Base-by-base conservation (phyloP, 345 rosid genomes). In the Eucalyptus cloeziana region DNA sequence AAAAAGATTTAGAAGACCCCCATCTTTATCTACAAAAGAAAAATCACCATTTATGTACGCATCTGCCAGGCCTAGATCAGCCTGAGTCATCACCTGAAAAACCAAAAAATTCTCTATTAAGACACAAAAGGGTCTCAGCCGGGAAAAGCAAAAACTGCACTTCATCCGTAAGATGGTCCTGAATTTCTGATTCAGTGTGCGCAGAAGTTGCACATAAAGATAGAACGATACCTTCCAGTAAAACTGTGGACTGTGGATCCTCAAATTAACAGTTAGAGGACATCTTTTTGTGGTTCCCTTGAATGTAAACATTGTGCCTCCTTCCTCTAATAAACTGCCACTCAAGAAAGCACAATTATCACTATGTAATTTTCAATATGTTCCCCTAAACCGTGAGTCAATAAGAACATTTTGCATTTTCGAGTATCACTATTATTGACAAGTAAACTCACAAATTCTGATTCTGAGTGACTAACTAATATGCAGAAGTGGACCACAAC, bases 1-100 rank as follows among this genome's bases (percentile, higher is more conserved):
- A 51, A 97, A 97, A 50, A 96, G 91, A 90, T 95, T 96, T 88
- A 95, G 89, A 89, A 97, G 99, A 45, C 99, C 99, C 2, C 91
- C 88, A 88, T 95, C 94, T 92, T 94, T 96, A 89, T 97, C 94
- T 2, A 95, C 97, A 51, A 95, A 95, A 86, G 98, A 94, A 89
- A 95, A 95, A 91, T 96, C 97, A 24, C 97, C 96, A 90, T 96
- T 95, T 87, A 96, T 94, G 87, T 94, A 96, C 16, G 98, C 95
- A 93, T 97, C 99, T 40, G 98, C 99, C 10, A 97, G 93, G 89
- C 99, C 99, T 92, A 97, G 89, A 94, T 97, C 99, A 43, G 99
- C 99, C 91, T 94, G 95, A 87, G 99, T 95, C 96, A 94, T 95
- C 88, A 97, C 95, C 99, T 97, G 91, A 80, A 43, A 89, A 21